phyloP scores from a whole-genome alignment of 805 yeast species.

The Saturnispora galanensis region DNA sequence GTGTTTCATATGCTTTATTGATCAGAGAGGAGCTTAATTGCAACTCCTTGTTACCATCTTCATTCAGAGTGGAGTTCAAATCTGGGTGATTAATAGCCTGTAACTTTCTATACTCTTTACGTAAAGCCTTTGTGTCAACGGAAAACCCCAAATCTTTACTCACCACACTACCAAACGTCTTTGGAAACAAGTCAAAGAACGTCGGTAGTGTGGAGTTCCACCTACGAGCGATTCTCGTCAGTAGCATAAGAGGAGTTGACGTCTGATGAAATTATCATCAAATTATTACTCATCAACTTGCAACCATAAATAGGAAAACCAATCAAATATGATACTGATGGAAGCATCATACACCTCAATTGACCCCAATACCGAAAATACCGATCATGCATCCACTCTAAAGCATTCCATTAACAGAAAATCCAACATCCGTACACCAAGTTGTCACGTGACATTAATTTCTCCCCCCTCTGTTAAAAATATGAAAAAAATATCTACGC shows the following conservation, averaged over 20 bases:
- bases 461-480: not conserved
- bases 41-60: constrained; percentile 13
- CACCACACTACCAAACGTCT: constrained; percentile 61
- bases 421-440: constrained; percentile 1
- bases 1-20: constrained; percentile 68
- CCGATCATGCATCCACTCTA: too few relatives aligned
- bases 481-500: not conserved
- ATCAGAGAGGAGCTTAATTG: constrained; percentile 40
- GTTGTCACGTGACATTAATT: not conserved
- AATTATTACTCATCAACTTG: too few relatives aligned
- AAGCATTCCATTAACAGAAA: not conserved
- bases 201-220: not conserved
- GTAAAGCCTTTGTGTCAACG: constrained; percentile 44
- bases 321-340: too few relatives aligned
- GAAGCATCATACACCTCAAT: too few relatives aligned
- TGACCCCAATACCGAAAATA: too few relatives aligned
- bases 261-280: too few relatives aligned
- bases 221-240: not conserved
- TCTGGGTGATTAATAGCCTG: constrained; percentile 85
- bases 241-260: too few relatives aligned
- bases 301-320: too few relatives aligned
- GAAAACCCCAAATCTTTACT: constrained; percentile 44
- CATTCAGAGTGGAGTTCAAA: constrained; percentile 25
- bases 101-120: constrained; percentile 64
- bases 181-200: constrained; percentile 64